phyloP scores from a whole-genome alignment of 1,284 basidiomycete species.

The Ganoderma sinense region DNA sequence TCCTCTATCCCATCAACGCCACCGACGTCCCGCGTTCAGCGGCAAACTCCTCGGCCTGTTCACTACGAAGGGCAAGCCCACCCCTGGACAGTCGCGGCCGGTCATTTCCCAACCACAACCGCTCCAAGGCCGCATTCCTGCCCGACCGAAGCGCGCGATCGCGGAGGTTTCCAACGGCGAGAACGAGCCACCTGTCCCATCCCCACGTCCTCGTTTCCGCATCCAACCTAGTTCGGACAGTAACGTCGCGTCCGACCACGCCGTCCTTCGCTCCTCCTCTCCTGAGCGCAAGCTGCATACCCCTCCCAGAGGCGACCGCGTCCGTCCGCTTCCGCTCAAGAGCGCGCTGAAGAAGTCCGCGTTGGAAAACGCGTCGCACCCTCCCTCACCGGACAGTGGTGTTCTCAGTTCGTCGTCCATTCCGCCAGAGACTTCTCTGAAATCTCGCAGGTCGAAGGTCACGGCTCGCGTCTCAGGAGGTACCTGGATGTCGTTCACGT shows the following conservation, averaged over 20 bases:
- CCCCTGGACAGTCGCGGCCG: conserved; percentile 13
- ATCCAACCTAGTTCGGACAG: conserved; percentile 11
- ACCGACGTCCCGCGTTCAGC: conserved; percentile 23
- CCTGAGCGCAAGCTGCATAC: not conserved
- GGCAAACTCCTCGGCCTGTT: conserved; percentile 27
- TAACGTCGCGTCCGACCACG: not conserved
- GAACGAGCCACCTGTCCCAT: conserved; percentile 16
- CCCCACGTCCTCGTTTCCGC: conserved; percentile 7
- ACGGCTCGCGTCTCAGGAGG: not conserved
- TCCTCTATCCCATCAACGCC: conserved; percentile 9
- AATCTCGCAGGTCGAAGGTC: not conserved
- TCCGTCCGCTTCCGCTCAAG: conserved; percentile 24
- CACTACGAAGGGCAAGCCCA: conserved; percentile 16
- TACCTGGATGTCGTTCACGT: conserved; percentile 9
- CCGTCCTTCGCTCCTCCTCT: not conserved
- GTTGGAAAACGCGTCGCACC: not conserved
- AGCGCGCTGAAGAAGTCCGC: conserved; percentile 26
- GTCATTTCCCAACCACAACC: conserved; percentile 26
- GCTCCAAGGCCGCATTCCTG: conserved; percentile 16
- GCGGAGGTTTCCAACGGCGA: conserved; percentile 18
- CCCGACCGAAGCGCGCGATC: conserved; percentile 11
- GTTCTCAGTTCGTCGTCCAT: not conserved
- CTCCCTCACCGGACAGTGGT: not conserved
- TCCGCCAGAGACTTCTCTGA: not conserved
- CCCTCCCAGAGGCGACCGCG: not conserved